A percentile compares a stretch with the other conserved stretches of the same genome.
Evolutionary conservation across 2,329 filamentous ascomycete species (phyloP).

Genomic region (Aspergillus thermomutatus): DNA sequence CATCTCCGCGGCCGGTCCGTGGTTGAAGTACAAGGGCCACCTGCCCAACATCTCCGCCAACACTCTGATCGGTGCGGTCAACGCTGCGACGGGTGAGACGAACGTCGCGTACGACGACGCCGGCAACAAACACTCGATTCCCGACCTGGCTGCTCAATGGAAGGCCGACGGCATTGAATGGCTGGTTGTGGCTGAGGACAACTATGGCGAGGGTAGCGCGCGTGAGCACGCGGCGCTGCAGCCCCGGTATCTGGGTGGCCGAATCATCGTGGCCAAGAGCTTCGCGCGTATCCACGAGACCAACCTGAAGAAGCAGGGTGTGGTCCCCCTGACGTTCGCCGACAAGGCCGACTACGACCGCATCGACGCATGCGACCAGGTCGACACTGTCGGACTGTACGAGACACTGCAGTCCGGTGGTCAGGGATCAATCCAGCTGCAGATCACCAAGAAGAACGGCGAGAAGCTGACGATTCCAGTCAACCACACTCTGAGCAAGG

Average conservation of each 20-base stretch:
- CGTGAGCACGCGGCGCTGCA: slow-evolving; percentile 88
- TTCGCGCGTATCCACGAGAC: slow-evolving; percentile 95
- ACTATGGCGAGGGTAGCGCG: slow-evolving; percentile 90
- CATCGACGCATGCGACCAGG: slow-evolving; percentile 78
- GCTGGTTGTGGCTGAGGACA: slow-evolving; percentile 96
- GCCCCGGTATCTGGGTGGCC: slow-evolving; percentile 82
- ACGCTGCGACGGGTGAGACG: slow-evolving; percentile 86
- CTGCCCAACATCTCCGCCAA: slow-evolving; percentile 97
- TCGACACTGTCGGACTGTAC: slow-evolving; percentile 77
- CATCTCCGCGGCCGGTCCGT: slow-evolving; percentile 93
- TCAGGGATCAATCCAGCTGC: slow-evolving; percentile 19
- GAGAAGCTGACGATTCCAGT: slow-evolving; percentile 68
- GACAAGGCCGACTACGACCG: slow-evolving; percentile 84
- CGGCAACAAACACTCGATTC: slow-evolving; percentile 72
- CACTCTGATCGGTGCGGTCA: slow-evolving; percentile 92
- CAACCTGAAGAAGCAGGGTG: slow-evolving; percentile 95
- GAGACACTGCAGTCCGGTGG: slow-evolving; percentile 62
- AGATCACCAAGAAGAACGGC: slow-evolving; percentile 42
- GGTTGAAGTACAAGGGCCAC: slow-evolving; percentile 99
- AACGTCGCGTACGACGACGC: slow-evolving; percentile 88
- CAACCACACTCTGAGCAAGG: slow-evolving; percentile 83
- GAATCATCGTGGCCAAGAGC: slow-evolving; percentile 78
- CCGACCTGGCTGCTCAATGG: slow-evolving; percentile 82
- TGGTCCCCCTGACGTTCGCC: slow-evolving; percentile 88
- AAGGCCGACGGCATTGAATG: slow-evolving; percentile 71